phyloP scores from a whole-genome alignment of 305 asterid genomes.

The Fraxinus albicans region DNA sequence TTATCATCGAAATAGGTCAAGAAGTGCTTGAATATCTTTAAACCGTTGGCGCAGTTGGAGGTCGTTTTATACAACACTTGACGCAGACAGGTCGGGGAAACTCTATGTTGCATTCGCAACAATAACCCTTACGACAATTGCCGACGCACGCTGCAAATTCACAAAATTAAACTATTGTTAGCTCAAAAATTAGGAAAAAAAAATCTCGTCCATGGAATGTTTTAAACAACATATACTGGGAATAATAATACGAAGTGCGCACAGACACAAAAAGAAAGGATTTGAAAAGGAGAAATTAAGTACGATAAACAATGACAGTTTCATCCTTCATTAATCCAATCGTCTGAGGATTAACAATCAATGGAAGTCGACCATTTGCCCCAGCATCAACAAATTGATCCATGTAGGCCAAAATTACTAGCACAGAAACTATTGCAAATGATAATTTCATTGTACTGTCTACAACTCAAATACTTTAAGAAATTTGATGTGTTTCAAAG shows the following conservation, averaged over 20 bases:
- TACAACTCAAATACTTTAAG: neutral
- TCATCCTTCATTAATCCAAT: neutral
- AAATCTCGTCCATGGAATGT: neutral
- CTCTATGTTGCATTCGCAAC: no score
- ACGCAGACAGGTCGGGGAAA: no score
- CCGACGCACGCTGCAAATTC: no score
- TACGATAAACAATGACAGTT: neutral
- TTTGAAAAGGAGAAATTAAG: neutral
- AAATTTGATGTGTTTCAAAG: neutral
- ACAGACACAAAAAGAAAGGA: neutral
- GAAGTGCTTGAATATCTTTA: no score
- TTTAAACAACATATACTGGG: neutral
- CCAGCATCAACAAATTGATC: neutral
- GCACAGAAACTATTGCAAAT: neutral
- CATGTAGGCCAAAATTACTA: neutral
- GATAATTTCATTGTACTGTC: neutral
- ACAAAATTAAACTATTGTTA: no score
- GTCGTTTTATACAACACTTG: no score
- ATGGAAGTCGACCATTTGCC: conserved; percentile 2
- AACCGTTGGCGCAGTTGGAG: no score
- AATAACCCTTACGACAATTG: no score
- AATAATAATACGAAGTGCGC: neutral
- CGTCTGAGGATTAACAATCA: neutral
- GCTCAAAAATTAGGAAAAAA: no score
- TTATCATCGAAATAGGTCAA: no score